phyloP scores from a whole-genome alignment of 2,329 filamentous ascomycete species.

The Dothideomycetidae sp. region DNA sequence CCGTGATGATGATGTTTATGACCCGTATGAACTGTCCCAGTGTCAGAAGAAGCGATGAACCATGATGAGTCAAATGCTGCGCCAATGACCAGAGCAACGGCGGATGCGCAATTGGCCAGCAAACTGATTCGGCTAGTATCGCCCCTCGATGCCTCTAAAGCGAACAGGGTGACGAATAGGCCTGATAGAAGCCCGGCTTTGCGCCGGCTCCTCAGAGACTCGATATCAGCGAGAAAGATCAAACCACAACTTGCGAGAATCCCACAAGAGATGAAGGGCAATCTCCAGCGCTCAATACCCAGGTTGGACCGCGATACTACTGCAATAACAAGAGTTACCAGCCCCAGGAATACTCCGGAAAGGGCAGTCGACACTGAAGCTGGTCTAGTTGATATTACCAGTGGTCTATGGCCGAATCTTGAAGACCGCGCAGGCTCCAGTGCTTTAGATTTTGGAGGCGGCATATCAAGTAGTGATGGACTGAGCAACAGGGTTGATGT shows the following conservation, averaged over 20 bases:
- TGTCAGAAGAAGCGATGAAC: neutral
- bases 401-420: too few relatives aligned
- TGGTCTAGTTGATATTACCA: neutral
- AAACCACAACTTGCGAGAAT: neutral
- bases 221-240: neutral
- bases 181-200: neutral
- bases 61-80: neutral
- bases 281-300: neutral
- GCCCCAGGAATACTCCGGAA: neutral
- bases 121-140: neutral
- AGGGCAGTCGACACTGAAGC: neutral
- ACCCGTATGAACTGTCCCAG: constrained; percentile 13
- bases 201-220: neutral
- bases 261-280: neutral
- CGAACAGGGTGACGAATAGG: neutral
- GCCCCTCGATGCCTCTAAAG: neutral
- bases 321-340: neutral
- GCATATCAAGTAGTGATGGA: constrained; percentile 28
- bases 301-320: neutral
- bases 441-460: neutral
- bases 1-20: constrained; percentile 23
- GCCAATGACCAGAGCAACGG: neutral
- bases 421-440: neutral
- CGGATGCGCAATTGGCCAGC: neutral
- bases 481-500: constrained; percentile 34